Evolutionary conservation across 1,284 basidiomycete species (phyloP).

Genomic region (Golubevia sp.): DNA sequence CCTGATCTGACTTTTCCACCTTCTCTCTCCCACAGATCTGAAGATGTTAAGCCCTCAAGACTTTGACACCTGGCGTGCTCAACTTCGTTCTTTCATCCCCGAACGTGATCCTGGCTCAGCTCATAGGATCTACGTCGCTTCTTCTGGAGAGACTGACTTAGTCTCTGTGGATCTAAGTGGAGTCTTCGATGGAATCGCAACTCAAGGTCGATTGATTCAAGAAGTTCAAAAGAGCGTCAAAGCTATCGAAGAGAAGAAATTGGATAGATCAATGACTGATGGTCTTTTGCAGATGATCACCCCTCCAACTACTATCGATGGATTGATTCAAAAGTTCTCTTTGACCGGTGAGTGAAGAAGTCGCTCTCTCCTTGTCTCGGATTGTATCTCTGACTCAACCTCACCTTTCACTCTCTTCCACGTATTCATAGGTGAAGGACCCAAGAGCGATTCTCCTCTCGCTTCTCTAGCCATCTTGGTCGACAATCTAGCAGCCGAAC

Average conservation of each 20-base stretch:
- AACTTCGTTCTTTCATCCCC: conserved; percentile 50
- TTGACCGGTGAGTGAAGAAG: background rate
- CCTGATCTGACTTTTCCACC: conserved; percentile 1
- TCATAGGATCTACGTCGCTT: conserved; percentile 26
- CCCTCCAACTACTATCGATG: background rate
- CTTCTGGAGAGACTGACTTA: conserved; percentile 34
- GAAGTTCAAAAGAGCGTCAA: conserved; percentile 16
- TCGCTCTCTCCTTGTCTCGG: background rate
- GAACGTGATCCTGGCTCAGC: conserved; percentile 15
- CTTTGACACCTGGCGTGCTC: conserved; percentile 47
- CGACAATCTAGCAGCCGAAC: conserved; percentile 35
- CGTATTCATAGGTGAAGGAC: background rate
- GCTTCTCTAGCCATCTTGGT: conserved; percentile 23
- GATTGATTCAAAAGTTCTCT: background rate
- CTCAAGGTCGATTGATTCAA: conserved; percentile 30
- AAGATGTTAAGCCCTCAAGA: conserved; percentile 49
- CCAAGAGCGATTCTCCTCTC: conserved; percentile 1
- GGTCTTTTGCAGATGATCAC: conserved; percentile 4
- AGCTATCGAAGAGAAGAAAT: conserved; percentile 1
- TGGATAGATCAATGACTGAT: conserved; percentile 1
- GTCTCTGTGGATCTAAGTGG: conserved; percentile 32
- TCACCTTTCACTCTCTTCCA: background rate
- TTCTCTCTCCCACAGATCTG: conserved; percentile 23
- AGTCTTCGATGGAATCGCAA: conserved; percentile 32
- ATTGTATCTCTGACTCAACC: background rate